Evolutionary conservation across 257 asterid species (phyloP), one percentile per base, ranked within the genome.

Genomic region (Solanum sitiens): DNA sequence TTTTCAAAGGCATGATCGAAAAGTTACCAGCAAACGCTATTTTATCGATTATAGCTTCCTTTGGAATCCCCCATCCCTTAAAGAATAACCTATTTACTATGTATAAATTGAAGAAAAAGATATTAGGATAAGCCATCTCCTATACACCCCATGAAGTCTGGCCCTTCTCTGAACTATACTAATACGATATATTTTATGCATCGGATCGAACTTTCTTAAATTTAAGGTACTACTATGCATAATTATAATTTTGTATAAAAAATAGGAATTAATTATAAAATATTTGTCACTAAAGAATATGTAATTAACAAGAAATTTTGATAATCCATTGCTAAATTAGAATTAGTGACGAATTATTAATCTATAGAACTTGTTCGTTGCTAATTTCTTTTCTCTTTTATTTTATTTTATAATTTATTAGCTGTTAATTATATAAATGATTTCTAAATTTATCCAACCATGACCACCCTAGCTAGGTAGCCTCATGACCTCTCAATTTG

Each of bases 21-120:
- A 33, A 9, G 12, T 20, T 7, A 18, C 15, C 15, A 4, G 9
- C 11, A 16, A 70, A 16, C 9, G 47, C 0, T 0, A 4, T 35
- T 71, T 10, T 16, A 9, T 3, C 7, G 0, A 15, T 53, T 32
- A 32, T 32, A 7, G 13, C 42, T 68, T 68, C 37, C 12, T 10
- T 5, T 30, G 3, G n/a, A 32, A 27, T 68, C 10, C 9, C 9
- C 37, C 74, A 67, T 25, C 35, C 37, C 75, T 27, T 14, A 14
- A 6, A 30, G 11, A 27, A 68, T 30, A 6, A 16, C 21, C 11
- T 30, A 56, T 7, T 32, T 33, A 72, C 44, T 72, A 35, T 35
- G 27, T 35, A 72, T 35, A 72, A 72, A 33, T 9, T 27, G 45
- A 35, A 33, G 45, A 21, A 35, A 72, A 72, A 9, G 16, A 72